Evolutionary conservation across 2,329 filamentous ascomycete species (phyloP), one percentile per base, ranked within the genome.

Genomic region (Neobulgaria alba): DNA sequence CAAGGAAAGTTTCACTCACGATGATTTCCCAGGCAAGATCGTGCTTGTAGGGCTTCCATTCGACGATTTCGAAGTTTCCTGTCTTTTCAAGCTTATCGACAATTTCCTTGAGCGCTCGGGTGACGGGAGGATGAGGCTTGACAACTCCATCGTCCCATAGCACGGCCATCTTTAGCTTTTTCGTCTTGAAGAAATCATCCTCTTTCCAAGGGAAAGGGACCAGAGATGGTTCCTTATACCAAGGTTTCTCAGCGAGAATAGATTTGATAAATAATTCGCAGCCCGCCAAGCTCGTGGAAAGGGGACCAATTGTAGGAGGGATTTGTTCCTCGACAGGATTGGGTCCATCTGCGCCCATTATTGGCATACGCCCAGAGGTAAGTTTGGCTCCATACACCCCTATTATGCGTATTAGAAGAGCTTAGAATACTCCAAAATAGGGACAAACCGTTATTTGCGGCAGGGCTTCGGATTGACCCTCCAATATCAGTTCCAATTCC

Each of bases 141-240:
- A 80, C 73, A 9, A 80, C 65, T 0, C 69, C 73, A 43, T 82
- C 77, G 57, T 75, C 67, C 65, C 71, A 70, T 33, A 79, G 60
- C 1, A 79, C 66, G 0, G 69, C 80, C n/a, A 85, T 64, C 50
- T 72, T 77, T 4, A 82, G 59, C 46, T 71, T 76, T 42, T 60
- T 60, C 0, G 40, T 40, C 12, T 42, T 30, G 59, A 64, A 26
- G 32, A 48, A 55, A 56, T 65, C 41, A 23, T 51, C 51, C 14
- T 59, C 57, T 33, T 56, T 59, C 73, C 74, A 78, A 0, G 71
- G 69, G 3, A 76, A 66, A 0, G 70, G 71, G 0, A 75, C 51
- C 29, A 71, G 64, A 21, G 67, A 67, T 1, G 72, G 70, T 38
- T 78, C 75, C 16, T 63, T 54, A 1, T 62, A 56, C 71, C 73